A percentile compares a stretch with the other conserved stretches of the same genome.
phyloP scores from a whole-genome alignment of 192 early-diverging fungal genomes.

The Phlyctochytrium planicorne region DNA sequence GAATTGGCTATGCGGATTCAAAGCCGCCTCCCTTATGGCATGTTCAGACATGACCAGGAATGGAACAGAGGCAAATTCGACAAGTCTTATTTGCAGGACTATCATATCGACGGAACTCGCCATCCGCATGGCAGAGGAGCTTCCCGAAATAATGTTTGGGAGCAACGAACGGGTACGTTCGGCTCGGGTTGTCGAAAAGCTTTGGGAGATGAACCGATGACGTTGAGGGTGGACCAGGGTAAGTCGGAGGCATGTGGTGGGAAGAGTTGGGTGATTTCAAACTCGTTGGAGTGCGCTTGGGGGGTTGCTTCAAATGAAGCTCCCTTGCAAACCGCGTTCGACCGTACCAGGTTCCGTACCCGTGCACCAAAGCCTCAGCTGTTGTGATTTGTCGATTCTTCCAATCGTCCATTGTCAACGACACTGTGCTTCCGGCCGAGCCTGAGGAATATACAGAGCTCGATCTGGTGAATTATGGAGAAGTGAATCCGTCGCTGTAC shows the following conservation, averaged over 20 bases:
- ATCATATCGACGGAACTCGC: too few relatives aligned
- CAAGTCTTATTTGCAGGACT: too few relatives aligned
- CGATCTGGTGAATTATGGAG: not conserved
- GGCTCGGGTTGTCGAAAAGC: not conserved
- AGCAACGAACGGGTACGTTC: too few relatives aligned
- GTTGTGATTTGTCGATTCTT: not conserved
- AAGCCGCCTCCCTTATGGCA: too few relatives aligned
- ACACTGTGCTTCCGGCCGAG: not conserved
- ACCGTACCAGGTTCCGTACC: slow-evolving; percentile 3
- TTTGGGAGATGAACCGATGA: too few relatives aligned
- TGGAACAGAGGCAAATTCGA: too few relatives aligned
- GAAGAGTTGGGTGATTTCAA: too few relatives aligned
- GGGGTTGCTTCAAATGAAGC: not conserved
- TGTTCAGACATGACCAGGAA: too few relatives aligned
- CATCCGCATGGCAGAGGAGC: too few relatives aligned
- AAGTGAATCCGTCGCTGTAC: not conserved
- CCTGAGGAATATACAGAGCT: not conserved
- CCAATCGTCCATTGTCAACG: not conserved
- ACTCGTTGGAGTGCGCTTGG: not conserved
- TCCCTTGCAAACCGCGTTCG: not conserved
- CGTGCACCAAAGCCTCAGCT: slow-evolving; percentile 4
- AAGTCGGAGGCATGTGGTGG: not conserved
- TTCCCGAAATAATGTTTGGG: too few relatives aligned
- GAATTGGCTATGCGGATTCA: too few relatives aligned
- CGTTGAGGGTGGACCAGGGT: too few relatives aligned